Conservation (phyloP, 2,329 filamentous ascomycete species). For the Penicillium olsonii region DNA sequence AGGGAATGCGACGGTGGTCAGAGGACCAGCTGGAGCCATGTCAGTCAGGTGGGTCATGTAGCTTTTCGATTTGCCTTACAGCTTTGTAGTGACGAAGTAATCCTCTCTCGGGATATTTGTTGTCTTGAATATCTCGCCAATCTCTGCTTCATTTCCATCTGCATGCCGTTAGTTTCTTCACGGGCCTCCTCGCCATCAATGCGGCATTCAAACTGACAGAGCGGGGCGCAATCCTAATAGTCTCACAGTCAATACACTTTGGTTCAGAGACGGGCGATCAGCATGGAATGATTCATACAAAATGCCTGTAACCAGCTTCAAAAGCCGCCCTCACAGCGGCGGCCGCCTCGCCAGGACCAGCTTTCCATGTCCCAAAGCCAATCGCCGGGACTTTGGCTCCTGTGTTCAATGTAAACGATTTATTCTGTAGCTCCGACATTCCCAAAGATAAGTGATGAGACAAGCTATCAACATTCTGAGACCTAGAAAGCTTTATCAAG, state of each 20-base stretch:
- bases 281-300: slow-evolving; percentile 43
- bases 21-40: slow-evolving; percentile 58
- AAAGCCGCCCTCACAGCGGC: slow-evolving; percentile 71
- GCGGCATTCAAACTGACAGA: slow-evolving; percentile 36
- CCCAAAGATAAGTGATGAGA: neutral
- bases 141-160: slow-evolving; percentile 61
- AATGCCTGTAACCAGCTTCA: slow-evolving; percentile 69
- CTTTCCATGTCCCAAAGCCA: slow-evolving; percentile 44
- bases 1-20: slow-evolving; percentile 68
- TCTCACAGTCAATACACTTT: neutral
- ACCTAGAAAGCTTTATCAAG: neutral
- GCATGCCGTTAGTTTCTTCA: neutral
- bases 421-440: slow-evolving; percentile 6
- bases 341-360: slow-evolving; percentile 66
- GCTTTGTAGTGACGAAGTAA: slow-evolving; percentile 62
- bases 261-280: too few species aligned
- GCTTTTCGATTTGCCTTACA: slow-evolving; percentile 36
- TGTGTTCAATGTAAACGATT: slow-evolving; percentile 29
- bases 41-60: slow-evolving; percentile 56
- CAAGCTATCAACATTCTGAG: neutral
- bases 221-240: slow-evolving; percentile 54
- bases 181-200: neutral
- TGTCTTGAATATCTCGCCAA: slow-evolving; percentile 61
- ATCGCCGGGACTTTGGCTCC: slow-evolving; percentile 34
- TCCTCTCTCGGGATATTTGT: slow-evolving; percentile 62